A percentile compares a stretch with the other conserved stretches of the same genome.
phyloP scores from a whole-genome alignment of 2,329 filamentous ascomycete genomes.

The Colletotrichum cereale region DNA sequence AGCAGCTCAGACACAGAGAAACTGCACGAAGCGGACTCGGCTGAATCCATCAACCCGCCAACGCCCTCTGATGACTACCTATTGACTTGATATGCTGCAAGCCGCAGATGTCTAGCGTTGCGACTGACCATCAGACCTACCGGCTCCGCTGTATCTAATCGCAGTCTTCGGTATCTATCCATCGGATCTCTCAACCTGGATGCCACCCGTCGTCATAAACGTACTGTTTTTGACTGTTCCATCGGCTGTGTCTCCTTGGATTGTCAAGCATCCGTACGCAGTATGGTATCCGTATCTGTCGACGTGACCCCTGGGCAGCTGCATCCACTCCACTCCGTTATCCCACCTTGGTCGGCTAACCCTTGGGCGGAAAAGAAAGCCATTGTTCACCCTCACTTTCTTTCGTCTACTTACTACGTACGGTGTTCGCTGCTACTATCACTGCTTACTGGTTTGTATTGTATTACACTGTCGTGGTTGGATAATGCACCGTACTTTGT shows the following conservation, averaged over 20 bases:
- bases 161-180: background rate
- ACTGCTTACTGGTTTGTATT: background rate
- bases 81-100: background rate
- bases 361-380: background rate
- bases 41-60: background rate
- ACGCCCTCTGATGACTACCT: too few relatives aligned
- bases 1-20: background rate
- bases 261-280: too few relatives aligned
- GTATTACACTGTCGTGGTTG: background rate
- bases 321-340: background rate
- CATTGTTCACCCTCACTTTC: background rate
- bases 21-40: background rate
- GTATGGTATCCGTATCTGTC: too few relatives aligned
- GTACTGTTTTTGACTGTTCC: background rate
- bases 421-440: background rate
- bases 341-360: constrained; percentile 2
- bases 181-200: background rate
- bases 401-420: background rate
- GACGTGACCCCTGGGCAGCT: background rate
- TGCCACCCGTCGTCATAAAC: background rate
- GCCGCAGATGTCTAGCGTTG: background rate
- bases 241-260: background rate
- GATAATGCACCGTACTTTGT: background rate
- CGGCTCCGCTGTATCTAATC: background rate
- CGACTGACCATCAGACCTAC: background rate